Conservation (phyloP, 179 eudicot species). For the Silene noctiflora region DNA sequence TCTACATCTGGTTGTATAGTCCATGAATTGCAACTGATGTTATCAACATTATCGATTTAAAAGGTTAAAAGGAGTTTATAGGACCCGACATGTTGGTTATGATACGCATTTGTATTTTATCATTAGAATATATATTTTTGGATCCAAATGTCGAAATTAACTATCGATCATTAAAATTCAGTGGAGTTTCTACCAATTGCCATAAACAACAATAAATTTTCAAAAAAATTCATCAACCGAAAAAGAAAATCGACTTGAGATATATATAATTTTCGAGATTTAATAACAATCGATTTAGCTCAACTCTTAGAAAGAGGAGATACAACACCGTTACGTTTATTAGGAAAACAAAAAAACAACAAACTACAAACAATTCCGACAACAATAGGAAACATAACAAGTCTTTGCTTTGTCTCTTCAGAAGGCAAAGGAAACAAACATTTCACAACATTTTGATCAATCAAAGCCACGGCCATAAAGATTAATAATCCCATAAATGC, state of each 20-base stretch:
- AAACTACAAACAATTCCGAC: conserved; percentile 60
- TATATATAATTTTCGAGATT: too few species aligned
- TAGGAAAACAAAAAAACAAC: conserved; percentile 58
- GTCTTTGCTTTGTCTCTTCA: conserved; percentile 36
- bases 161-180: too few species aligned
- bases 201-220: too few species aligned
- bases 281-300: neutral
- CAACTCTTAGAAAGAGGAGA: conserved; percentile 35
- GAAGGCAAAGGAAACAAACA: conserved; percentile 65
- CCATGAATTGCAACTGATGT: too few species aligned
- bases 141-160: too few species aligned
- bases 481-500: conserved; percentile 53
- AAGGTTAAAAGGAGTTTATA: too few species aligned
- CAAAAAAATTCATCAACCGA: neutral
- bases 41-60: too few species aligned
- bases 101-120: too few species aligned
- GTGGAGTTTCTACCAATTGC: too few species aligned
- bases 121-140: too few species aligned
- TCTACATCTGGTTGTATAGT: too few species aligned
- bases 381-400: conserved; percentile 46
- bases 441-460: conserved; percentile 60
- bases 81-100: too few species aligned
- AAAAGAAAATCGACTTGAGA: neutral
- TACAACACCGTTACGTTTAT: conserved; percentile 52
- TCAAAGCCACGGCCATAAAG: conserved; percentile 53